These are phyloP conservation scores for Hymenoscyphus linearis DNA, from an alignment of 2,329 filamentous ascomycete genomes.

Conservation along the genomic window DNA sequence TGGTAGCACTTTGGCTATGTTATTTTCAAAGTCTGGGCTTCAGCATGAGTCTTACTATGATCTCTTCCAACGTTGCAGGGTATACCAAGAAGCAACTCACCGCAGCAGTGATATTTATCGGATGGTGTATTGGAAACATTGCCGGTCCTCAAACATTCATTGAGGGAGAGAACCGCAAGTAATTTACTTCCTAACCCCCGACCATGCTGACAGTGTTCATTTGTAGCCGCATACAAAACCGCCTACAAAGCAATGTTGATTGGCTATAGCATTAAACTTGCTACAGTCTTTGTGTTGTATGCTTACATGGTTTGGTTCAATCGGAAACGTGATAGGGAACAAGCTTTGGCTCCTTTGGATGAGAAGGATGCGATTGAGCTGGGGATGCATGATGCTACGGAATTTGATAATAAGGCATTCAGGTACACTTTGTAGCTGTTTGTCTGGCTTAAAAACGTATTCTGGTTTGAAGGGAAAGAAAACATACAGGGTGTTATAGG, in stretches of 20 bases:
- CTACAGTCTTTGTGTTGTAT: conserved; percentile 38
- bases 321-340: conserved; percentile 46
- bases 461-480: too few relatives aligned
- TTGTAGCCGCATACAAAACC: conserved; percentile 25
- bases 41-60: conserved; percentile 44
- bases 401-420: conserved; percentile 48
- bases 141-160: conserved; percentile 34
- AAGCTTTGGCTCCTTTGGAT: conserved; percentile 17
- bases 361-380: conserved; percentile 45
- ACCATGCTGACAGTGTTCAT: not conserved
- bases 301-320: conserved; percentile 49
- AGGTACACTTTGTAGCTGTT: conserved; percentile 41
- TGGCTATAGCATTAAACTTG: conserved; percentile 44
- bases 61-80: conserved; percentile 46
- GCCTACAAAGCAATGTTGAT: conserved; percentile 14
- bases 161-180: conserved; percentile 14
- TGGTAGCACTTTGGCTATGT: conserved; percentile 50
- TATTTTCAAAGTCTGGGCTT: conserved; percentile 47
- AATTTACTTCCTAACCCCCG: not conserved
- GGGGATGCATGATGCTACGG: conserved; percentile 49
- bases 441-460: too few relatives aligned
- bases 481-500: too few relatives aligned
- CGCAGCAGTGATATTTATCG: conserved; percentile 42
- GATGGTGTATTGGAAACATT: conserved; percentile 47
- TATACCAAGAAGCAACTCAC: conserved; percentile 49